phyloP scores from a whole-genome alignment of 768 basidiomycete species.

The Roridomyces roridus region DNA sequence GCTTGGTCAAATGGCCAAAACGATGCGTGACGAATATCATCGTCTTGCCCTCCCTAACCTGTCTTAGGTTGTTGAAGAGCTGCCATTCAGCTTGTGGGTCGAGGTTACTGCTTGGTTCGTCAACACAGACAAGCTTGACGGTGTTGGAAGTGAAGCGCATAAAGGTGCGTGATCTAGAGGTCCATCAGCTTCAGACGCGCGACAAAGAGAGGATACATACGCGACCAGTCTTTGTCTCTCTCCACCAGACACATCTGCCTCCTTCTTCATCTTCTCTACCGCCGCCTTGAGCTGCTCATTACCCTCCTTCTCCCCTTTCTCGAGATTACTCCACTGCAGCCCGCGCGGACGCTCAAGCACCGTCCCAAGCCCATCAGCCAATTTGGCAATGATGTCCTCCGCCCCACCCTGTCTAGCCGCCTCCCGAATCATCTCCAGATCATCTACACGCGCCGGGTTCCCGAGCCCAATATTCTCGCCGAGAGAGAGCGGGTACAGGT shows the following conservation, averaged over 20 bases:
- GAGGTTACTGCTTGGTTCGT: conserved; percentile 64
- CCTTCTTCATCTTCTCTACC: conserved; percentile 36
- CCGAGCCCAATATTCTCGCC: conserved; percentile 49
- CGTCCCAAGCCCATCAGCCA: conserved; percentile 20
- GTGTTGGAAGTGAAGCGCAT: conserved; percentile 51
- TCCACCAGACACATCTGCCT: conserved; percentile 39
- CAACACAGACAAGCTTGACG: conserved; percentile 56
- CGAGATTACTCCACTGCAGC: conserved; percentile 8
- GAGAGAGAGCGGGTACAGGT: conserved; percentile 42
- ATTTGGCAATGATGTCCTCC: conserved; percentile 15
- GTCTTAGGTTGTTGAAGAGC: conserved; percentile 48
- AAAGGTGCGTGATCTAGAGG: conserved; percentile 53
- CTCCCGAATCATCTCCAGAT: conserved; percentile 19
- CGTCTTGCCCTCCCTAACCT: conserved; percentile 53
- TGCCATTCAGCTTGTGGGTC: conserved; percentile 61
- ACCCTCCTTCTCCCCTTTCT: conserved; percentile 13
- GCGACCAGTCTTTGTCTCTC: conserved; percentile 57
- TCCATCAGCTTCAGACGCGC: neutral
- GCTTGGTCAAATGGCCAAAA: conserved; percentile 54
- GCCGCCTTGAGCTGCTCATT: conserved; percentile 27
- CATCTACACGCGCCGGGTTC: conserved; percentile 21
- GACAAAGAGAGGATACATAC: conserved; percentile 38
- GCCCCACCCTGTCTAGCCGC: conserved; percentile 38
- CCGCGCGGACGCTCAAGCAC: conserved; percentile 15
- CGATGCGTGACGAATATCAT: conserved; percentile 65